Evolutionary conservation across 192 early-diverging fungal genomes (phyloP).

Genomic region (Coemansia sp.): DNA sequence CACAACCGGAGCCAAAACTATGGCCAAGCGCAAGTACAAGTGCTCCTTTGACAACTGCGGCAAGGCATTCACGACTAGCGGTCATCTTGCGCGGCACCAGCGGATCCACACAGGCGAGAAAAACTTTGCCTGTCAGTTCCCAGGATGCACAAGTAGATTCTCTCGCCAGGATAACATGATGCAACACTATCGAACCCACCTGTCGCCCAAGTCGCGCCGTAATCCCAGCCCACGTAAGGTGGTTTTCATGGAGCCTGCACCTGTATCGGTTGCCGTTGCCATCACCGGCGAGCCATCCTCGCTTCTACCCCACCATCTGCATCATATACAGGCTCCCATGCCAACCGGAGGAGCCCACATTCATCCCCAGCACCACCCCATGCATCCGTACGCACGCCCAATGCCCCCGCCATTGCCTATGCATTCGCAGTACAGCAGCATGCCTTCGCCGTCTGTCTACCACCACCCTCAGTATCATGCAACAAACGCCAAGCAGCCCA

Average conservation of each 20-base stretch:
- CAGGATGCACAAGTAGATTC: conserved; percentile 70
- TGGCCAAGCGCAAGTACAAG: conserved; percentile 69
- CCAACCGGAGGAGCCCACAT: no score
- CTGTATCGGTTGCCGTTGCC: no score
- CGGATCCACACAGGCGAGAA: conserved; percentile 84
- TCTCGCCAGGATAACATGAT: conserved; percentile 85
- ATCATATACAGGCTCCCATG: no score
- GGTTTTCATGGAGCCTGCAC: no score
- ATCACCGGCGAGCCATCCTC: conserved; percentile 59
- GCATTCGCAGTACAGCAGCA: conserved; percentile 4
- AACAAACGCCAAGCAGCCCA: conserved; percentile 5
- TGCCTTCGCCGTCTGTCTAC: no score
- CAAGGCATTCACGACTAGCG: conserved; percentile 82
- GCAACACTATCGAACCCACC: conserved; percentile 82
- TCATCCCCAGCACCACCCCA: conserved; percentile 79
- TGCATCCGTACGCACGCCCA: conserved; percentile 7
- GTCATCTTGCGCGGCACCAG: conserved; percentile 77
- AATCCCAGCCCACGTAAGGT: conserved; percentile 27
- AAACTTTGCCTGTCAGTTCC: conserved; percentile 66
- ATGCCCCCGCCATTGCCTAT: conserved; percentile 7
- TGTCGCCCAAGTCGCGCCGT: conserved; percentile 63
- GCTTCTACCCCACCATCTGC: no score
- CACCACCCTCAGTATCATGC: background rate
- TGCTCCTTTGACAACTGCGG: conserved; percentile 64
- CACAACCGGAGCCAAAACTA: conserved; percentile 23